A percentile compares a stretch with the other conserved stretches of the same genome.
These are phyloP conservation scores for Aspergillus sp. DNA, from an alignment of 2,329 filamentous ascomycete genomes.

Conservation along the genomic window DNA sequence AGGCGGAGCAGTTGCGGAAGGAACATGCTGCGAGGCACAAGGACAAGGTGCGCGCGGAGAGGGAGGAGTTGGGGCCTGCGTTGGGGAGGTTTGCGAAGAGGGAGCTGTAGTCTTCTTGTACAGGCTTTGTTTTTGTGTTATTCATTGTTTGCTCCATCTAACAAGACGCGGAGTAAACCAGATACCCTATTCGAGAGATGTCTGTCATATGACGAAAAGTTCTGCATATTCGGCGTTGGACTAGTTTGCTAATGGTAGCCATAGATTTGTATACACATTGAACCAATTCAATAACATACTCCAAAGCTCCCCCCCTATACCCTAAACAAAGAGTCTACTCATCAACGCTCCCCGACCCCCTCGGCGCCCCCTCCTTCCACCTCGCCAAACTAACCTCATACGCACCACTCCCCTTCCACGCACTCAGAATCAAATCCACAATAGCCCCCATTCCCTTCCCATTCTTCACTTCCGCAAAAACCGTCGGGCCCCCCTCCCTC, in stretches of 20 bases:
- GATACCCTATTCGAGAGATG: constrained; percentile 9
- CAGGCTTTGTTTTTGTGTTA: constrained; percentile 3
- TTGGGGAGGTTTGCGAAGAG: constrained; percentile 77
- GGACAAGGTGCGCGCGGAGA: constrained; percentile 59
- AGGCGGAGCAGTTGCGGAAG: constrained; percentile 73
- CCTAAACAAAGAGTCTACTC: constrained; percentile 12
- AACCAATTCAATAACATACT: not conserved
- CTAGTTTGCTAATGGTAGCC: not conserved
- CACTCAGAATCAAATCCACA: constrained; percentile 77
- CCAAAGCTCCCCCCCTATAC: not conserved
- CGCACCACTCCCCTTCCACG: constrained; percentile 87
- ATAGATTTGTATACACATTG: not conserved
- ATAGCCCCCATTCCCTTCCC: constrained; percentile 79
- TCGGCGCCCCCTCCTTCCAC: constrained; percentile 37
- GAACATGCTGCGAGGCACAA: constrained; percentile 61
- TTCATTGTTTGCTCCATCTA: constrained; percentile 6
- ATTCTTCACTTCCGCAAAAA: constrained; percentile 97
- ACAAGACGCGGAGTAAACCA: constrained; percentile 5
- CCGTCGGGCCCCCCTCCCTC: constrained; percentile 87
- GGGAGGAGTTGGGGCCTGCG: constrained; percentile 74
- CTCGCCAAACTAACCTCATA: constrained; percentile 38
- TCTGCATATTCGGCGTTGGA: constrained; percentile 3
- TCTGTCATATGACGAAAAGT: constrained; percentile 1
- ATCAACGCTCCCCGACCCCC: constrained; percentile 31
- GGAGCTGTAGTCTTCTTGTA: constrained; percentile 25